Percentiles rank a stretch among this genome's conserved stretches.
Evolutionary conservation across 108 stramenopile species (phyloP).

Genomic region (Discostella stelligeroides): DNA sequence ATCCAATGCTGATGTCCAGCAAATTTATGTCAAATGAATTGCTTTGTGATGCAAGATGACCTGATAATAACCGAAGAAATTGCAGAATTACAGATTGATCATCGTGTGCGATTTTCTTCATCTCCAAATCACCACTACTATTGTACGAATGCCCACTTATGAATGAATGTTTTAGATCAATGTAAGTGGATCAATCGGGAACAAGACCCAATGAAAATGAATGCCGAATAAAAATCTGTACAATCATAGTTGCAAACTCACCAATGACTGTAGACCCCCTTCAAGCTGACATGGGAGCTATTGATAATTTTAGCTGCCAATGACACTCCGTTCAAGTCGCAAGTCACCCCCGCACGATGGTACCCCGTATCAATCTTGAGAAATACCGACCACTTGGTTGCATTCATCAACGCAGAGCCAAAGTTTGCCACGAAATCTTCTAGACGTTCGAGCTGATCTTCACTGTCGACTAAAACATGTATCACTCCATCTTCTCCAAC

Average conservation of each 20-base stretch:
- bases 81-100: conserved; percentile 19
- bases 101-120: conserved; percentile 22
- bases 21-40: conserved; percentile 14
- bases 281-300: conserved; percentile 13
- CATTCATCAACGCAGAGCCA: neutral
- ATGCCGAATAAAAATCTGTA: no score
- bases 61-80: conserved; percentile 15
- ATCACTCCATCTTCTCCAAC: no score
- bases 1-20: conserved; percentile 37
- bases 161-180: neutral
- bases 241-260: conserved; percentile 8
- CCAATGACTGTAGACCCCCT: conserved; percentile 45
- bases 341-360: conserved; percentile 35
- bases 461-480: conserved; percentile 36
- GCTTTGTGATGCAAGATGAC: conserved; percentile 1
- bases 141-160: conserved; percentile 43
- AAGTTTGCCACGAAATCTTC: conserved; percentile 17
- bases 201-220: no score
- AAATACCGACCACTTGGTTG: conserved; percentile 26
- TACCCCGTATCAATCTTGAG: conserved; percentile 47
- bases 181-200: neutral
- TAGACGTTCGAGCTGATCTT: conserved; percentile 15
- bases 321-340: conserved; percentile 10
- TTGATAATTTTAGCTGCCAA: conserved; percentile 24
- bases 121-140: conserved; percentile 7